Percentiles rank a stretch among this genome's conserved stretches.
phyloP scores from a whole-genome alignment of 768 basidiomycete genomes.

The Aureoboletus auriporus region DNA sequence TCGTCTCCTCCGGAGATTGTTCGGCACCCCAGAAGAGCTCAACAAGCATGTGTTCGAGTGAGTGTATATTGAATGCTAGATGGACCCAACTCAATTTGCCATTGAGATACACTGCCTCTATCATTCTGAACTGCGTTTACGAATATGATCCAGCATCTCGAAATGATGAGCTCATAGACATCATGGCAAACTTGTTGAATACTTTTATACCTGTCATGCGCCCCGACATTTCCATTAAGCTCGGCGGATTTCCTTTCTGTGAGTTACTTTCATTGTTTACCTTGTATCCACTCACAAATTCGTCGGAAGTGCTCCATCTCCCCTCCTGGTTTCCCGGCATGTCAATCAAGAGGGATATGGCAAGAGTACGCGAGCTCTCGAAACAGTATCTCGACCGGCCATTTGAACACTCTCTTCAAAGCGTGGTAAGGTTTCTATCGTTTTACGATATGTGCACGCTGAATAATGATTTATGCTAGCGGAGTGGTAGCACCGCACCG shows the following conservation, averaged over 20 bases:
- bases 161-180: background rate
- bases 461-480: background rate
- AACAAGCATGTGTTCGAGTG: too few species aligned
- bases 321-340: slow-evolving; percentile 2
- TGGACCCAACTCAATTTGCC: too few species aligned
- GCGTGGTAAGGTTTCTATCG: background rate
- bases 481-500: background rate
- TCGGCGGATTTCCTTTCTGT: too few species aligned
- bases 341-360: background rate
- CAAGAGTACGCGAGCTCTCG: background rate
- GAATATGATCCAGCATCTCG: too few species aligned
- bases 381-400: slow-evolving; percentile 1
- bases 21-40: too few species aligned
- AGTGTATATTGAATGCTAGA: too few species aligned
- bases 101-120: background rate
- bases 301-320: slow-evolving; percentile 1
- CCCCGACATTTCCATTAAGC: background rate
- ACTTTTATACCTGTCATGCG: background rate
- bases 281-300: too few species aligned
- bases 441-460: background rate
- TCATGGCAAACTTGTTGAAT: background rate
- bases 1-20: too few species aligned
- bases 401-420: background rate
- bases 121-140: too few species aligned
- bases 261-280: too few species aligned